Evolutionary conservation across 495 filamentous ascomycete genomes (phyloP), one percentile per base, ranked within the genome.

Genomic region (Mycothermus thermophilus): DNA sequence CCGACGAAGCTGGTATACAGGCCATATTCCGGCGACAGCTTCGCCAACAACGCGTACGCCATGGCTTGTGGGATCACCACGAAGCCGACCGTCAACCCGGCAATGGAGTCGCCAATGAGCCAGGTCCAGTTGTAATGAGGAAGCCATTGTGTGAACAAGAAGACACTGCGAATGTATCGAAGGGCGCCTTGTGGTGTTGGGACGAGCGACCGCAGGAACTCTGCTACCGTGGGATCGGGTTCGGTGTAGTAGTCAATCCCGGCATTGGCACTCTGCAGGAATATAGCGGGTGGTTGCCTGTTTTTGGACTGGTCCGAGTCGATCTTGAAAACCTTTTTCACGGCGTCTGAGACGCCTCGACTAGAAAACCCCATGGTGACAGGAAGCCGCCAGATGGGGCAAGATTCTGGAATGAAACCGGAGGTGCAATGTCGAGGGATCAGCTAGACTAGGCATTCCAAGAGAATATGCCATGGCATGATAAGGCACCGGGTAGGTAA

Each of bases 201-300:
- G 4, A 56, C 49, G 23, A 73, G 45, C 8, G 74, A 64, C 1
- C 47, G 48, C 22, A 90, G 34, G 76, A 77, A 93, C 49, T 86
- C 82, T 5, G 51, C 32, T 1, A 67, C 61, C 1, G 72, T 80
- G 5, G 84, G 84, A 44, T 93, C 84, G 3, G 68, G 57, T 50
- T 93, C 84, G 27, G 79, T 63, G 45, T 80, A 93, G 35, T 71
- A 70, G 37, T 84, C 80, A 23, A 37, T 29, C n/a, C n/a, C n/a
- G n/a, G n/a, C n/a, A n/a, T n/a, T n/a, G n/a, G n/a, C n/a, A n/a
- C n/a, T n/a, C n/a, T n/a, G n/a, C n/a, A n/a, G n/a, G n/a, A n/a
- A n/a, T n/a, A n/a, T n/a, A n/a, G n/a, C n/a, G n/a, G n/a, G n/a
- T n/a, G n/a, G n/a, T n/a, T n/a, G n/a, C n/a, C n/a, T n/a, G n/a